These are phyloP conservation scores for Juglanconis juglandina DNA, from an alignment of 2,329 filamentous ascomycete species.

Conservation along the genomic window DNA sequence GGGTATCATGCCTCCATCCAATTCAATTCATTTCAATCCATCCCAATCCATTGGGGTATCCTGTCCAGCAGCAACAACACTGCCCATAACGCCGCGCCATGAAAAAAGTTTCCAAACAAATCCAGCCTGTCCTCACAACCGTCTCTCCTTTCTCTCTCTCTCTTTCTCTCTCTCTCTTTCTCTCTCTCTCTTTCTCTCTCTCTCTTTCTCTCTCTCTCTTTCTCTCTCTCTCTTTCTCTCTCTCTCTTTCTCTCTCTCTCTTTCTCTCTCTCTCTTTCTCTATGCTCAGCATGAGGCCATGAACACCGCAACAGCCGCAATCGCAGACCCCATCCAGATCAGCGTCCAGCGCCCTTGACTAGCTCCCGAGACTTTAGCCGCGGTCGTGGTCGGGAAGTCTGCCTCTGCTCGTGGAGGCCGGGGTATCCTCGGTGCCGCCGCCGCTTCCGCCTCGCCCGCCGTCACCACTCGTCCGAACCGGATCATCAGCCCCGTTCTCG, in stretches of 20 bases:
- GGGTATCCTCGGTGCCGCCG: neutral
- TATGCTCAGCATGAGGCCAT: slow-evolving; percentile 27
- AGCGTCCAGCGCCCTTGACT: slow-evolving; percentile 24
- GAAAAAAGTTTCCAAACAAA: neutral
- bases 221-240: neutral
- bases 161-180: no score
- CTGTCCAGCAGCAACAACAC: slow-evolving; percentile 1
- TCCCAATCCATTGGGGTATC: slow-evolving; percentile 6
- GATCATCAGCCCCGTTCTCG: slow-evolving; percentile 39
- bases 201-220: no score
- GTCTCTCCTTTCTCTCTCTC: neutral
- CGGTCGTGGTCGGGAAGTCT: neutral
- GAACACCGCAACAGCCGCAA: slow-evolving; percentile 24
- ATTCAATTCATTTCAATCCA: neutral
- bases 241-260: neutral
- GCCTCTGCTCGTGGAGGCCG: neutral
- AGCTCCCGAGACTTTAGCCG: slow-evolving; percentile 18
- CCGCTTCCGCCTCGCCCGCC: neutral
- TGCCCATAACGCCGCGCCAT: neutral
- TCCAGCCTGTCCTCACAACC: neutral
- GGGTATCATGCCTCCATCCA: slow-evolving; percentile 12
- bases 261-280: neutral
- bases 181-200: no score
- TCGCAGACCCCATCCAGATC: slow-evolving; percentile 24
- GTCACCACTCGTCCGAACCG: neutral